Conservation (phyloP, 805 yeast genomes). For the Tetrapisispora taiwanensis region DNA sequence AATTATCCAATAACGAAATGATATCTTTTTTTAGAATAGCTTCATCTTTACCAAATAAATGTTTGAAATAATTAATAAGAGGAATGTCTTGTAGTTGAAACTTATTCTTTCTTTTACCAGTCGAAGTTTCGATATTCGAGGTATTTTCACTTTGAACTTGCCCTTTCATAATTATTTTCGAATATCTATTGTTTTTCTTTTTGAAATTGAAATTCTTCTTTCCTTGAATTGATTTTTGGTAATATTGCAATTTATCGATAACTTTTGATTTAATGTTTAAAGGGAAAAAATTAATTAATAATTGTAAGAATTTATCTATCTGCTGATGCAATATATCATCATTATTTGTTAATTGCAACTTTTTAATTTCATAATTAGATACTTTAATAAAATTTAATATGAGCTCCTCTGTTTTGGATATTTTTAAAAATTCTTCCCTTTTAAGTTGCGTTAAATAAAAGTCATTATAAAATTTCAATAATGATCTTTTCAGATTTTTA, state of each 20-base stretch:
- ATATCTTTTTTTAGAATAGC: slow-evolving; percentile 47
- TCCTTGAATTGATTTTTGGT: neutral
- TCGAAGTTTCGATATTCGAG: too few relatives aligned
- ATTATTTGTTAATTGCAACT: slow-evolving; percentile 24
- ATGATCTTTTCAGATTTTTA: slow-evolving; percentile 45
- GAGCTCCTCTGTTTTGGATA: slow-evolving; percentile 35
- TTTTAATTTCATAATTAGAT: slow-evolving; percentile 43
- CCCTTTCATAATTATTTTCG: too few relatives aligned
- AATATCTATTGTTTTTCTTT: too few relatives aligned
- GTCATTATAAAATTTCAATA: slow-evolving; percentile 55
- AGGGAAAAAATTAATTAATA: slow-evolving; percentile 14
- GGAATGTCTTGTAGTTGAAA: neutral
- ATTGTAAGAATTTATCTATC: slow-evolving; percentile 17
- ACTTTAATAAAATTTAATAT: slow-evolving; percentile 43
- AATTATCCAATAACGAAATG: slow-evolving; percentile 18
- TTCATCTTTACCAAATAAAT: slow-evolving; percentile 40
- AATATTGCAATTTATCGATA: neutral
- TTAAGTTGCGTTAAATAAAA: slow-evolving; percentile 36
- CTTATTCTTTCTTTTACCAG: slow-evolving; percentile 13
- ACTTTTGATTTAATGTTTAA: neutral
- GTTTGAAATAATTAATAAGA: neutral
- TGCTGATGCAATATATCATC: slow-evolving; percentile 17
- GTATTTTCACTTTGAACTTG: too few relatives aligned
- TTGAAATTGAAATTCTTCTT: slow-evolving; percentile 17
- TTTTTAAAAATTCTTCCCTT: slow-evolving; percentile 21